These are phyloP conservation scores for Suillus spraguei DNA, from an alignment of 768 basidiomycete species.

Conservation along the genomic window DNA sequence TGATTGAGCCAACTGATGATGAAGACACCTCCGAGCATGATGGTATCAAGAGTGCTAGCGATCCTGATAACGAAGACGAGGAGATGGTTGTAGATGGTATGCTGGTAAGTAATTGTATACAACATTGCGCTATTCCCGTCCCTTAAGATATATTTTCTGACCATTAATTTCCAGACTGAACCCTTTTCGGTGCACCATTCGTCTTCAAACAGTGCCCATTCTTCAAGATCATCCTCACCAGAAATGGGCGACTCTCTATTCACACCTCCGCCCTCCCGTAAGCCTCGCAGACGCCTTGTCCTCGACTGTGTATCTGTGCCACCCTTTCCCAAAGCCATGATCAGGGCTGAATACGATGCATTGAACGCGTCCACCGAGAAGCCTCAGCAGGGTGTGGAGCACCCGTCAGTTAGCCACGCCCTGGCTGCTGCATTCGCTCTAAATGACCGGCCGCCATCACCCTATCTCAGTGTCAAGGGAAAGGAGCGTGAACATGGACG, in stretches of 20 bases:
- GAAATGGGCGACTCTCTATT: slow-evolving; percentile 26
- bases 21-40: slow-evolving; percentile 8
- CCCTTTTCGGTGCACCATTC: neutral
- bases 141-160: slow-evolving; percentile 1
- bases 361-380: neutral
- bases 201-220: neutral
- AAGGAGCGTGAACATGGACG: slow-evolving; percentile 23
- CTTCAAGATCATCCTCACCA: slow-evolving; percentile 14
- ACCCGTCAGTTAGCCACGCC: slow-evolving; percentile 3
- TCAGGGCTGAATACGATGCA: slow-evolving; percentile 23
- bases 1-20: slow-evolving; percentile 2
- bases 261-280: slow-evolving; percentile 27
- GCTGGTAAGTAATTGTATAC: slow-evolving; percentile 22
- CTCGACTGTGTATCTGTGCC: slow-evolving; percentile 26
- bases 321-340: slow-evolving; percentile 22
- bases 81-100: slow-evolving; percentile 13
- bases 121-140: neutral
- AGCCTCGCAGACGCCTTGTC: slow-evolving; percentile 14
- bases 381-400: neutral
- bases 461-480: slow-evolving; percentile 17
- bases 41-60: slow-evolving; percentile 9
- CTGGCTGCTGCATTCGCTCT: neutral
- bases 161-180: slow-evolving; percentile 9
- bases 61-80: slow-evolving; percentile 24
- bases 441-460: neutral